A percentile compares a stretch with the other conserved stretches of the same genome.
phyloP scores from a whole-genome alignment of 495 filamentous ascomycete species.

The Penicillium parvum region DNA sequence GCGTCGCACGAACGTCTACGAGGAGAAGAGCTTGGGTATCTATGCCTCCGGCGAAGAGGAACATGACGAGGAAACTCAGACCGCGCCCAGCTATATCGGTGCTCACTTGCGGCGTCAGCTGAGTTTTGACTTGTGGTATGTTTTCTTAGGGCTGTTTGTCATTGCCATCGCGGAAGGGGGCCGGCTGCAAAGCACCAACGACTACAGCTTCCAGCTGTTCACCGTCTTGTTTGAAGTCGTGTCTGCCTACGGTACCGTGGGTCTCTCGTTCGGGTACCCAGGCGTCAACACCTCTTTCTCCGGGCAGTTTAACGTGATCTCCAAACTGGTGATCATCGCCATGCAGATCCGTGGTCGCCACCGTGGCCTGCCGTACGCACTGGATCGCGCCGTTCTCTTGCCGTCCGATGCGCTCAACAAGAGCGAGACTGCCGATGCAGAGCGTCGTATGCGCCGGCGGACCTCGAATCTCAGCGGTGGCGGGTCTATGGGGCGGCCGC shows the following conservation, averaged over 20 bases:
- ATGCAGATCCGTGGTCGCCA: conserved; percentile 93
- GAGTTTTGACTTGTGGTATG: conserved; percentile 92
- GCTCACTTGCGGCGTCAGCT: conserved; percentile 85
- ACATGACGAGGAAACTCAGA: conserved; percentile 38
- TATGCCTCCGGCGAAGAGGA: conserved; percentile 52
- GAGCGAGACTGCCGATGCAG: conserved; percentile 60
- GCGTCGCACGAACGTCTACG: conserved; percentile 92
- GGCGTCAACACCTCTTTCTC: conserved; percentile 71
- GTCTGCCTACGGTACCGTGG: conserved; percentile 92
- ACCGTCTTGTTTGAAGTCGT: conserved; percentile 84
- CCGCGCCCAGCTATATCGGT: conserved; percentile 74
- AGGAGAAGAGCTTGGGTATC: conserved; percentile 86
- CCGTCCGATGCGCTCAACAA: conserved; percentile 72
- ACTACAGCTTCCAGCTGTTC: conserved; percentile 72
- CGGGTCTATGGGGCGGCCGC: conserved; percentile 24
- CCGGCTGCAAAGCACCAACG: conserved; percentile 50
- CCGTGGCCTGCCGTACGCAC: conserved; percentile 83
- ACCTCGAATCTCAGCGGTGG: conserved; percentile 49
- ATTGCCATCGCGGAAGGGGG: conserved; percentile 77
- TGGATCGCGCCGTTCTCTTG: conserved; percentile 85
- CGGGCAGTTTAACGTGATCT: conserved; percentile 69
- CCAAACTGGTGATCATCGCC: conserved; percentile 88
- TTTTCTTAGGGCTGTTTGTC: conserved; percentile 84
- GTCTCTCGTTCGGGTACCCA: conserved; percentile 79
- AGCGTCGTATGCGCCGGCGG: conserved; percentile 50